phyloP scores from a whole-genome alignment of 164 flowering plant species.

The Litsea cubeba region DNA sequence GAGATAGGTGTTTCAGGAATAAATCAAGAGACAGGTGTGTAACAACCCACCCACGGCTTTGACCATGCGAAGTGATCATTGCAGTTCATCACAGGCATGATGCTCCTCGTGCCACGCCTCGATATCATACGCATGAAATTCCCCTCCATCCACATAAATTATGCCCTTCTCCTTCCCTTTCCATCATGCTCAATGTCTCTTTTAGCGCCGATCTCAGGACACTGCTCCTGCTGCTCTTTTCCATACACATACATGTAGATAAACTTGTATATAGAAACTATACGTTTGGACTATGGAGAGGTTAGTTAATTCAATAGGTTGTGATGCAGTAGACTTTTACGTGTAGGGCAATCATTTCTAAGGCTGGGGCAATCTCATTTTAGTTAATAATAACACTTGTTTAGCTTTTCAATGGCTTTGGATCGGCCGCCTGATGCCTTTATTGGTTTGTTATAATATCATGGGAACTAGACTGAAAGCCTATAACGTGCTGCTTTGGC shows the following conservation, averaged over 20 bases:
- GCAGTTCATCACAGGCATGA: neutral
- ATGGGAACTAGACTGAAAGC: too few species aligned
- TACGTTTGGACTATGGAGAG: neutral
- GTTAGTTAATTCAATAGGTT: neutral
- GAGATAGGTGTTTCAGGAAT: too few species aligned
- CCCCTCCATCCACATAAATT: neutral
- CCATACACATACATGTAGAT: neutral
- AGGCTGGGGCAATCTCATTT: neutral
- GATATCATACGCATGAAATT: neutral
- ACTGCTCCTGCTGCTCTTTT: neutral
- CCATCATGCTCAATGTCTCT: neutral
- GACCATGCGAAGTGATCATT: neutral
- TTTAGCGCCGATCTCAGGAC: neutral
- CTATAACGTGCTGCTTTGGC: too few species aligned
- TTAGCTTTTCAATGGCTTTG: neutral
- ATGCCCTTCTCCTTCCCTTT: neutral
- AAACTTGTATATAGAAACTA: neutral
- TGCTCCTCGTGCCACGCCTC: slow-evolving; percentile 3
- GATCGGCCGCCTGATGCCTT: neutral
- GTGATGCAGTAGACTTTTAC: neutral
- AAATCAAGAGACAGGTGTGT: neutral
- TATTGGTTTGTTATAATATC: too few species aligned
- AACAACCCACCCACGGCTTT: slow-evolving; percentile 3
- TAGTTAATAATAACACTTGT: too few species aligned
- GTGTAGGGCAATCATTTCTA: neutral